These are phyloP conservation scores for Coemansia sp. DNA, from an alignment of 192 early-diverging fungal species.

Conservation along the genomic window DNA sequence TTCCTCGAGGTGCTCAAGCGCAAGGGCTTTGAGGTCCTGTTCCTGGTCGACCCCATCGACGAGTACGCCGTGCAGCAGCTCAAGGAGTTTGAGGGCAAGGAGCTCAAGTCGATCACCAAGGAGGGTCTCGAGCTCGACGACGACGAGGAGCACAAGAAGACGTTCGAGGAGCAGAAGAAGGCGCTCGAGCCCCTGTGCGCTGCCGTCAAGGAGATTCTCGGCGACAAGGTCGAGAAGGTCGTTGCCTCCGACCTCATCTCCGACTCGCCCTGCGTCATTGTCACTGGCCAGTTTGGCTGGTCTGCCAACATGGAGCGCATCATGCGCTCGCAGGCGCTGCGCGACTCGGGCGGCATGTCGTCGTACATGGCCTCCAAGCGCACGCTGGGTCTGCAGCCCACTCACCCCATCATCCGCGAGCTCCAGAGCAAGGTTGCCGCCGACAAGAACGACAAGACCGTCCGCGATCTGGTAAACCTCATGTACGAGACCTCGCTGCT, in stretches of 20 bases:
- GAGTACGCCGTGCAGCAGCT: constrained; percentile 98
- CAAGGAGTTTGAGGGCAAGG: constrained; percentile 99
- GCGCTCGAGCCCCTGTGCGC: constrained; percentile 89
- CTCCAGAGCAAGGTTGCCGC: constrained; percentile 88
- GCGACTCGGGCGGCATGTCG: constrained; percentile 96
- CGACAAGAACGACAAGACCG: constrained; percentile 98
- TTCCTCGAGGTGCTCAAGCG: constrained; percentile 99
- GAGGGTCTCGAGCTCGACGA: constrained; percentile 99
- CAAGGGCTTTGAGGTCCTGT: constrained; percentile 98
- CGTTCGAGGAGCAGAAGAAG: constrained; percentile 89
- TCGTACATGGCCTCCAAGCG: constrained; percentile 99
- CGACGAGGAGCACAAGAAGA: constrained; percentile 97
- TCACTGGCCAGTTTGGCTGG: constrained; percentile 99
- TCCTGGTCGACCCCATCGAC: constrained; percentile 99
- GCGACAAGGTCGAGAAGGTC: constrained; percentile 97
- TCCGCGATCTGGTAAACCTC: constrained; percentile 92
- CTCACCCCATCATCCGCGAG: constrained; percentile 90
- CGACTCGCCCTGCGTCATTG: constrained; percentile 97
- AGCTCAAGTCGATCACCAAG: constrained; percentile 97
- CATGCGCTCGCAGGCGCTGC: constrained; percentile 99
- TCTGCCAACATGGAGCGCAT: constrained; percentile 99
- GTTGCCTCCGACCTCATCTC: constrained; percentile 91
- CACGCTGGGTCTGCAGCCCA: constrained; percentile 97
- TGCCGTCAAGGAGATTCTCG: constrained; percentile 96
- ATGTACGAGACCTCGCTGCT: constrained; percentile 94